Evolutionary conservation across 2,329 filamentous ascomycete species (phyloP).

Genomic region (Cladophialophora chaetospira): DNA sequence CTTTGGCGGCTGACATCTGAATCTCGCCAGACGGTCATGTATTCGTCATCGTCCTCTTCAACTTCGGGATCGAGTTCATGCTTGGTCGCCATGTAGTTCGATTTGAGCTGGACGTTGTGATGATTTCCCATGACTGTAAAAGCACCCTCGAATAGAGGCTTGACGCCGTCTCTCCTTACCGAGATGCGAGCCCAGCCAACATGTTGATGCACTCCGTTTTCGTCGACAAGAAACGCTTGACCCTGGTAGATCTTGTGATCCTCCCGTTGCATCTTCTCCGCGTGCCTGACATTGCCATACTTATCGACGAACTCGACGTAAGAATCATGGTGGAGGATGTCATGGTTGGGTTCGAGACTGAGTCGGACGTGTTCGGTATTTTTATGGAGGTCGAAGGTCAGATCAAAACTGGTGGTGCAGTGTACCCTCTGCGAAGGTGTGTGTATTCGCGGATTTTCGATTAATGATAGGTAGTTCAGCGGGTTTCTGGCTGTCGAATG

Average conservation of each 20-base stretch:
- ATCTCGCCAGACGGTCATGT: slow-evolving; percentile 89
- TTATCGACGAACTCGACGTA: slow-evolving; percentile 69
- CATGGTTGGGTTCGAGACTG: slow-evolving; percentile 83
- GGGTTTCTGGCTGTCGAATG: slow-evolving; percentile 76
- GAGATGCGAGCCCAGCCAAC: slow-evolving; percentile 86
- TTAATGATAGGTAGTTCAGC: slow-evolving; percentile 69
- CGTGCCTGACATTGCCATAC: slow-evolving; percentile 67
- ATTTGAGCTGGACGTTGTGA: slow-evolving; percentile 80
- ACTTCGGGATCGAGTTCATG: slow-evolving; percentile 71
- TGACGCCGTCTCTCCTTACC: slow-evolving; percentile 71
- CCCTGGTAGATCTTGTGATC: slow-evolving; percentile 86
- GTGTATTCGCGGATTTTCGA: slow-evolving; percentile 76
- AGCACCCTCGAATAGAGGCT: slow-evolving; percentile 85
- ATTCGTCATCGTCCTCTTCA: slow-evolving; percentile 61
- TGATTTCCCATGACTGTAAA: slow-evolving; percentile 80
- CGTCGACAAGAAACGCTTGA: slow-evolving; percentile 67
- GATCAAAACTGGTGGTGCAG: slow-evolving; percentile 78
- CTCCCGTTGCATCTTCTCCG: slow-evolving; percentile 70
- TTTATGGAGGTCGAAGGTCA: slow-evolving; percentile 74
- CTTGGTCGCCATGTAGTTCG: slow-evolving; percentile 72
- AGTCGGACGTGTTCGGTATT: slow-evolving; percentile 72
- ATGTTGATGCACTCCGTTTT: slow-evolving; percentile 70
- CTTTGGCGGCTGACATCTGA: slow-evolving; percentile 69
- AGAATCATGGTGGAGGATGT: slow-evolving; percentile 78
- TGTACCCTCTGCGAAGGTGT: slow-evolving; percentile 78